A percentile compares a stretch with the other conserved stretches of the same genome.
Evolutionary conservation across 179 eudicot species (phyloP).

Genomic region (Carnegiea gigantea): DNA sequence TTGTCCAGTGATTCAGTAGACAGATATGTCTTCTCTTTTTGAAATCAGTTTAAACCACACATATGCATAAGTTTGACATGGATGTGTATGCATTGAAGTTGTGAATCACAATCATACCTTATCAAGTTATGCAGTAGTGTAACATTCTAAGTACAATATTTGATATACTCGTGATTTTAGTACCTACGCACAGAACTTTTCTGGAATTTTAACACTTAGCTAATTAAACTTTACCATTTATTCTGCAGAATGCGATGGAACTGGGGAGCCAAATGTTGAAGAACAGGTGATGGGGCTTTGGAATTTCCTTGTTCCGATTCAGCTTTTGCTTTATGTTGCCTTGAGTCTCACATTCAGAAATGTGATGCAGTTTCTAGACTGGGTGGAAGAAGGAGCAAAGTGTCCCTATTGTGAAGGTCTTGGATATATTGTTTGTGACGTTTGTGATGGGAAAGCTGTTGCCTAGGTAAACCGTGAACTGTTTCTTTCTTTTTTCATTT

Average conservation of each 20-base stretch:
- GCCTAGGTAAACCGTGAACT: slow-evolving; percentile 30
- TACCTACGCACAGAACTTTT: not conserved
- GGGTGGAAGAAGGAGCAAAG: slow-evolving; percentile 74
- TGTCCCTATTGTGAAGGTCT: slow-evolving; percentile 87
- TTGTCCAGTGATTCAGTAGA: not conserved
- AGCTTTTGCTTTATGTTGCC: not conserved
- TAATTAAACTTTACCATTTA: slow-evolving; percentile 10
- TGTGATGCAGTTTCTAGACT: slow-evolving; percentile 70
- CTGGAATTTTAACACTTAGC: not conserved
- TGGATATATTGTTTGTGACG: slow-evolving; percentile 60
- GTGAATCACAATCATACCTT: not conserved
- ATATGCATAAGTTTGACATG: not conserved
- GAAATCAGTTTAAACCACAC: not conserved
- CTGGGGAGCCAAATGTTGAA: slow-evolving; percentile 88
- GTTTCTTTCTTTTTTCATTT: not conserved
- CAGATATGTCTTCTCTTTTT: not conserved
- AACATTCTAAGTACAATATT: not conserved
- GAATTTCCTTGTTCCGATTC: not conserved
- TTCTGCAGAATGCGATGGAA: slow-evolving; percentile 91
- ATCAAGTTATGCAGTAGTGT: not conserved
- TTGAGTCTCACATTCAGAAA: slow-evolving; percentile 5
- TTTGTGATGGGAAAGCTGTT: slow-evolving; percentile 47
- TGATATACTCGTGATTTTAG: not conserved
- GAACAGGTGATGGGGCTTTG: slow-evolving; percentile 55
- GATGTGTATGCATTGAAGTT: not conserved